Evolutionary conservation across 2,329 filamentous ascomycete genomes (phyloP).

Genomic region (Alternaria triticina): DNA sequence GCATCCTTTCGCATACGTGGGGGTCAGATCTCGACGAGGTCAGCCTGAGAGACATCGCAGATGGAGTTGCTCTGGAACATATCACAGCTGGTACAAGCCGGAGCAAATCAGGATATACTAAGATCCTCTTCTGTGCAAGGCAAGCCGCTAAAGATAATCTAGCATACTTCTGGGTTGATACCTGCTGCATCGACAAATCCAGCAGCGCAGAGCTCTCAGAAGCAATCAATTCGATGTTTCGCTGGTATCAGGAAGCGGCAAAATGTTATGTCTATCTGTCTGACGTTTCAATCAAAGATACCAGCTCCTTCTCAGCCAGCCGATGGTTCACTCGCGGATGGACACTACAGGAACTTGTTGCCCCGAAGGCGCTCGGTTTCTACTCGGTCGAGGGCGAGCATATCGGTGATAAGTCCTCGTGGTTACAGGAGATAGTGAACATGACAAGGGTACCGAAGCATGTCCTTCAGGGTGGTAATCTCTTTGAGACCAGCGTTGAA

Average conservation of each 20-base stretch:
- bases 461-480: neutral
- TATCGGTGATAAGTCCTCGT: neutral
- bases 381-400: fast-evolving
- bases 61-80: neutral
- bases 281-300: neutral
- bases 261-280: neutral
- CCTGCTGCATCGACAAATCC: neutral
- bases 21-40: neutral
- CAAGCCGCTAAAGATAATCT: neutral
- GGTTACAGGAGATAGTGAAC: neutral
- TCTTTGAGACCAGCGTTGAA: neutral
- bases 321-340: neutral
- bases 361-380: neutral
- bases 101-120: neutral
- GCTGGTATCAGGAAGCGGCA: neutral
- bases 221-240: neutral
- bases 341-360: neutral
- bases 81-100: neutral
- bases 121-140: neutral
- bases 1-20: neutral
- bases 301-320: neutral
- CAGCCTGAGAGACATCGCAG: neutral
- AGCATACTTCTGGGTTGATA: neutral
- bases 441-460: neutral
- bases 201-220: neutral